Evolutionary conservation across 768 basidiomycete species (phyloP).

Genomic region (Phaeotremella fagi): DNA sequence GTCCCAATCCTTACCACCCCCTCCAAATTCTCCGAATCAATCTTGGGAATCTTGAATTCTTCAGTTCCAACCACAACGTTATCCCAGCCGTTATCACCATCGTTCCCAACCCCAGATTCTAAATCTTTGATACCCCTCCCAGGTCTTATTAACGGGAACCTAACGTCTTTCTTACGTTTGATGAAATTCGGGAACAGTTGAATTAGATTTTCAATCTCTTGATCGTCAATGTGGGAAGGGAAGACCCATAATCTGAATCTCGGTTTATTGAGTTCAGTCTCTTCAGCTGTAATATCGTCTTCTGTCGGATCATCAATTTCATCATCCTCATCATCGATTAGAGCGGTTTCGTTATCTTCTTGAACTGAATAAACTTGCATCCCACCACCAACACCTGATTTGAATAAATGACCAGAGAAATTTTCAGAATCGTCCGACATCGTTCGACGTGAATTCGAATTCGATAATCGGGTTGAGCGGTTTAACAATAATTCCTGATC

Average conservation of each 20-base stretch:
- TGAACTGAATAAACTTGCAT: not conserved
- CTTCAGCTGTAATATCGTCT: conserved; percentile 46
- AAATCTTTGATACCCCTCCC: conserved; percentile 24
- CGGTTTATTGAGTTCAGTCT: conserved; percentile 32
- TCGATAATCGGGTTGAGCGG: not conserved
- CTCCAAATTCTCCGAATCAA: conserved; percentile 52
- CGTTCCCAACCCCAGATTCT: conserved; percentile 7
- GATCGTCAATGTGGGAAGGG: conserved; percentile 66
- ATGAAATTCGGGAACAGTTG: conserved; percentile 74
- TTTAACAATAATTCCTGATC: conserved; percentile 13
- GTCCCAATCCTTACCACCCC: conserved; percentile 69
- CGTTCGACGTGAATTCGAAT: conserved; percentile 3
- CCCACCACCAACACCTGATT: too few relatives aligned
- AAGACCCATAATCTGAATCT: conserved; percentile 71
- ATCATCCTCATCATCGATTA: conserved; percentile 44
- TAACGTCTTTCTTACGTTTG: conserved; percentile 40
- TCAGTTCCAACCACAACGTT: conserved; percentile 6
- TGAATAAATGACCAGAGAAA: not conserved
- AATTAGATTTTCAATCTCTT: conserved; percentile 63
- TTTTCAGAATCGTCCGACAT: conserved; percentile 7
- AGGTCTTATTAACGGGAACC: conserved; percentile 55
- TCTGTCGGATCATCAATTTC: conserved; percentile 52
- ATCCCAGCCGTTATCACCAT: conserved; percentile 9
- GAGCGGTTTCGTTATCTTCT: conserved; percentile 27
- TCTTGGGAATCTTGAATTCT: conserved; percentile 40